Evolutionary conservation across 23 red algal genomes (phyloP).

Genomic region (Gracilariopsis chorda): DNA sequence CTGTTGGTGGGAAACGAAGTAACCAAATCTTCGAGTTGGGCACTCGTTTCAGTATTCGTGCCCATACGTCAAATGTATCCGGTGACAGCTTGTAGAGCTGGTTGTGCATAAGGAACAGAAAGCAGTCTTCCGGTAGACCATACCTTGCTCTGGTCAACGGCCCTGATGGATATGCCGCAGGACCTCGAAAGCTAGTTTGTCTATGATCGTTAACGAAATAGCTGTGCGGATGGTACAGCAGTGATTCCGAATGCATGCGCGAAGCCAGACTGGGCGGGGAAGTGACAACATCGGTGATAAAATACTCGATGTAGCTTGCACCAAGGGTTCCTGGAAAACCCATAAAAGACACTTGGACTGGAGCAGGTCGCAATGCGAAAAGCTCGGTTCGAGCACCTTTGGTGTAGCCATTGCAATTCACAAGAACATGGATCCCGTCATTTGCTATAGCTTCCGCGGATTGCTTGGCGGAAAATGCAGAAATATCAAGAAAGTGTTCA

Average conservation of each 20-base stretch:
- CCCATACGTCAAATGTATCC: slow-evolving; percentile 76
- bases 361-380: slow-evolving; percentile 79
- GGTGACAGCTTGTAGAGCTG: slow-evolving; percentile 83
- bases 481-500: slow-evolving; percentile 87
- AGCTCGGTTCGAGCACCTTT: slow-evolving; percentile 82
- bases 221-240: slow-evolving; percentile 81
- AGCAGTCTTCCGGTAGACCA: slow-evolving; percentile 71
- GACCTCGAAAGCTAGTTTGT: slow-evolving; percentile 52
- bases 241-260: slow-evolving; percentile 62
- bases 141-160: slow-evolving; percentile 67
- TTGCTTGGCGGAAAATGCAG: slow-evolving; percentile 51
- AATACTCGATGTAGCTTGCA: slow-evolving; percentile 80
- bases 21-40: slow-evolving; percentile 81
- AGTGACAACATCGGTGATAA: slow-evolving; percentile 78
- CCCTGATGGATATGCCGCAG: slow-evolving; percentile 16
- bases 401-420: slow-evolving; percentile 87
- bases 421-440: slow-evolving; percentile 78
- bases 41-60: slow-evolving; percentile 58
- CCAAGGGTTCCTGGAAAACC: slow-evolving; percentile 80
- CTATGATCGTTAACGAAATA: slow-evolving; percentile 87
- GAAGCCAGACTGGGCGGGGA: slow-evolving; percentile 51
- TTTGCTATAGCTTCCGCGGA: slow-evolving; percentile 74
- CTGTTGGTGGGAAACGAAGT: slow-evolving; percentile 67
- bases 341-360: slow-evolving; percentile 90
- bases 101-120: slow-evolving; percentile 79